Percentiles rank a stretch among this genome's conserved stretches.
These are phyloP conservation scores for Amorphotheca resinae DNA, from an alignment of 495 filamentous ascomycete species.

Conservation along the genomic window DNA sequence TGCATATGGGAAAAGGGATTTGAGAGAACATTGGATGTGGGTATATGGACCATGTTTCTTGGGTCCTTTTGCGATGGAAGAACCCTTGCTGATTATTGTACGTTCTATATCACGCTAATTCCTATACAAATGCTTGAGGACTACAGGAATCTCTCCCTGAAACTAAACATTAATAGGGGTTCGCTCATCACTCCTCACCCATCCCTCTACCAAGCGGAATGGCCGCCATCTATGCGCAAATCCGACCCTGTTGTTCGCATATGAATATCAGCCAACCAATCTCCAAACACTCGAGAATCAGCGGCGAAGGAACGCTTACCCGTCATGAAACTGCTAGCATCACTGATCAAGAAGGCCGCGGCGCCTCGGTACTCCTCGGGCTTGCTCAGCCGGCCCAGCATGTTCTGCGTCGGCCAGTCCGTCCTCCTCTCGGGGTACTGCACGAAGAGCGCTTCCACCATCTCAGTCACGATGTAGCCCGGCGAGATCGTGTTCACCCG, in stretches of 20 bases:
- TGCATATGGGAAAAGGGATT: too few relatives aligned
- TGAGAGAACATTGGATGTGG: too few relatives aligned
- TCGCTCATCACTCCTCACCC: conserved; percentile 4
- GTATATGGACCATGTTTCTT: too few relatives aligned
- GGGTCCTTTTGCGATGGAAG: too few relatives aligned
- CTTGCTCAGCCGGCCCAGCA: conserved; percentile 48
- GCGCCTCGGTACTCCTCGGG: conserved; percentile 57
- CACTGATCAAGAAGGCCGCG: conserved; percentile 42
- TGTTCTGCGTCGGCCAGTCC: conserved; percentile 54
- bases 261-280: conserved; percentile 45
- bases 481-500: conserved; percentile 93
- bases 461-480: conserved; percentile 81
- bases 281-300: conserved; percentile 79
- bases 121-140: too few relatives aligned
- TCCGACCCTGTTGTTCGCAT: conserved; percentile 46
- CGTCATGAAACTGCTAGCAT: conserved; percentile 62
- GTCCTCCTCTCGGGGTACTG: conserved; percentile 45
- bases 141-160: too few relatives aligned
- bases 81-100: too few relatives aligned
- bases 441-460: conserved; percentile 56
- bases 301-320: too few relatives aligned
- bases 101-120: too few relatives aligned
- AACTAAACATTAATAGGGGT: not conserved
- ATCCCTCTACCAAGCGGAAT: conserved; percentile 55
- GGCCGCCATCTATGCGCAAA: conserved; percentile 71